A percentile compares a stretch with the other conserved stretches of the same genome.
phyloP scores from a whole-genome alignment of 176 grass and related monocot genomes.

The Triticum timopheevii region DNA sequence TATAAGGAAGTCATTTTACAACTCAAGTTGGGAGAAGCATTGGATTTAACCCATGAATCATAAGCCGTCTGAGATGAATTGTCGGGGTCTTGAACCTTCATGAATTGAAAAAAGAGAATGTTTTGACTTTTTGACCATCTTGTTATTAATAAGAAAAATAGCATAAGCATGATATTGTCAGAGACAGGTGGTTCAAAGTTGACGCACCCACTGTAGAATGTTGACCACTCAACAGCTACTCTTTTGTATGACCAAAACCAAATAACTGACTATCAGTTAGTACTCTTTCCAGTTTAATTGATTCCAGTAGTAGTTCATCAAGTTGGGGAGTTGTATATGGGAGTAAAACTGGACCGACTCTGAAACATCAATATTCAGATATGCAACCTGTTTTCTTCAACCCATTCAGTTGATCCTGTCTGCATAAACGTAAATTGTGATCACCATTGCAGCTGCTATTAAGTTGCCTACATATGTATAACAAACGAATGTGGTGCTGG shows the following conservation, averaged over 20 bases:
- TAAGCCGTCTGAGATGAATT: constrained; percentile 75
- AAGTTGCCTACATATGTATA: background rate
- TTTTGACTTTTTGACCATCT: background rate
- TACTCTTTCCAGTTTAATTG: constrained; percentile 55
- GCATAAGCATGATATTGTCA: background rate
- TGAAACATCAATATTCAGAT: constrained; percentile 74
- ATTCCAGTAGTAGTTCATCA: constrained; percentile 67
- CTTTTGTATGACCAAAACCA: background rate
- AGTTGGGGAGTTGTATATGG: constrained; percentile 75
- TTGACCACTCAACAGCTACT: background rate
- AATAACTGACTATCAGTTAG: background rate
- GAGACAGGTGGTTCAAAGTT: background rate
- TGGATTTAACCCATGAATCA: constrained; percentile 59
- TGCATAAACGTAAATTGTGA: constrained; percentile 31
- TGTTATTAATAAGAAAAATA: background rate
- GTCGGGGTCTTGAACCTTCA: constrained; percentile 91
- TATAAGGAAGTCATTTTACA: constrained; percentile 13
- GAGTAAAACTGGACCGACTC: constrained; percentile 48
- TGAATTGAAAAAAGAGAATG: background rate
- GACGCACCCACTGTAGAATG: background rate
- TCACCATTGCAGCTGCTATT: background rate
- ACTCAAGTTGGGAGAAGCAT: constrained; percentile 50
- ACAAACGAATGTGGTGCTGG: background rate
- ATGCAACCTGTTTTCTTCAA: constrained; percentile 92
- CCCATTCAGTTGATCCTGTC: constrained; percentile 97